Conservation (phyloP, 2,329 filamentous ascomycete species). For the Penicillium paneum region DNA sequence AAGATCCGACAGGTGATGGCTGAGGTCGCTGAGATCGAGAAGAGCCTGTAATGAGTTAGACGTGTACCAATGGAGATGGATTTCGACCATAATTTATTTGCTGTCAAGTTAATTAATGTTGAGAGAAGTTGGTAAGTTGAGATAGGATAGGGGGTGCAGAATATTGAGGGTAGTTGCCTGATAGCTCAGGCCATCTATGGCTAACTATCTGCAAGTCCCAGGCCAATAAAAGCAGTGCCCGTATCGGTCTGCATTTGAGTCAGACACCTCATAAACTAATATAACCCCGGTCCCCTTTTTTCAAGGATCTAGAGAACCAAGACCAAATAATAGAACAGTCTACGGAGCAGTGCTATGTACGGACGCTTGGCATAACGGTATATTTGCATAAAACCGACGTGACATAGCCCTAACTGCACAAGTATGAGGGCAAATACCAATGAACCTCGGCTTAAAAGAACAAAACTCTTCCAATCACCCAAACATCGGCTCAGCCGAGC, state of each 20-base stretch:
- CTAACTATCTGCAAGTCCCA: too few relatives aligned
- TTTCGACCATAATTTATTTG: not conserved
- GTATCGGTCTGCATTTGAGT: not conserved
- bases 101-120: not conserved
- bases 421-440: not conserved
- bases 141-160: not conserved
- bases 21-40: constrained; percentile 18
- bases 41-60: constrained; percentile 8
- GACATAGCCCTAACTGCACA: not conserved
- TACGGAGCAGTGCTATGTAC: too few relatives aligned
- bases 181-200: too few relatives aligned
- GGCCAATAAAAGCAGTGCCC: not conserved
- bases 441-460: constrained; percentile 1
- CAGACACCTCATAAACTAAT: too few relatives aligned
- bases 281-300: too few relatives aligned
- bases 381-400: too few relatives aligned
- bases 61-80: not conserved
- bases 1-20: constrained; percentile 35
- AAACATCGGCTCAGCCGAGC: not conserved
- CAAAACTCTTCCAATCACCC: not conserved
- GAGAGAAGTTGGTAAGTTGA: not conserved
- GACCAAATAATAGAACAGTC: too few relatives aligned
- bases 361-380: too few relatives aligned
- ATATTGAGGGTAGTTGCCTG: too few relatives aligned
- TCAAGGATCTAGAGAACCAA: too few relatives aligned